phyloP scores from a whole-genome alignment of 345 rosid species.

The Microcos paniculata region DNA sequence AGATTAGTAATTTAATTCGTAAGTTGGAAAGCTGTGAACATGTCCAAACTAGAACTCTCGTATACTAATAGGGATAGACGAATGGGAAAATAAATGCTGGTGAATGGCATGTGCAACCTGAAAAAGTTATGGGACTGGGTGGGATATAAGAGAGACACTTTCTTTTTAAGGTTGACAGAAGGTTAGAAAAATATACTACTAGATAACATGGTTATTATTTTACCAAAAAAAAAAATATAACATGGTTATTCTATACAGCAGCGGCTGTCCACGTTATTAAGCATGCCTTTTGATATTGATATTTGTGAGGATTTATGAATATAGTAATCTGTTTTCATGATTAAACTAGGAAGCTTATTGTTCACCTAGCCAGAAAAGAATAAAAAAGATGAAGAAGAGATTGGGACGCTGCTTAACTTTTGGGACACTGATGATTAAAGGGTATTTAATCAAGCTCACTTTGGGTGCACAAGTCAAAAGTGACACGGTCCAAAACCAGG shows the following conservation, averaged over 20 bases:
- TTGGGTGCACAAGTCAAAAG: conserved; percentile 23
- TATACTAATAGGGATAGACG: background rate
- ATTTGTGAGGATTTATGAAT: background rate
- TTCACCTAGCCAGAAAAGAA: background rate
- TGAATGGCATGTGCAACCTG: conserved; percentile 18
- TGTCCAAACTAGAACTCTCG: background rate
- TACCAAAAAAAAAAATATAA: too few relatives aligned
- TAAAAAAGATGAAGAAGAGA: too few relatives aligned
- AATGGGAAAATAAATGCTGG: background rate
- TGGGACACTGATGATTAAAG: conserved; percentile 11
- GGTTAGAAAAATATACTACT: too few relatives aligned
- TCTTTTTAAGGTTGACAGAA: background rate
- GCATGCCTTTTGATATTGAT: conserved; percentile 3
- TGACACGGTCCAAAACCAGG: conserved; percentile 6
- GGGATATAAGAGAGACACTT: conserved; percentile 1
- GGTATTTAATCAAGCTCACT: background rate
- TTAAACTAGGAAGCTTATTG: background rate
- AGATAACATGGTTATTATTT: too few relatives aligned
- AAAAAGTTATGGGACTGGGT: background rate
- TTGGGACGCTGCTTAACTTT: conserved; percentile 11
- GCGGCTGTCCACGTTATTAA: background rate
- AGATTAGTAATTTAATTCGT: too few relatives aligned
- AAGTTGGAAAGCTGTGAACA: background rate
- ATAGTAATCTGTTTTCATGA: background rate
- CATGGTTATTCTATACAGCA: background rate